phyloP scores from a whole-genome alignment of 2,329 filamentous ascomycete species.

The Calonectria crousiana region DNA sequence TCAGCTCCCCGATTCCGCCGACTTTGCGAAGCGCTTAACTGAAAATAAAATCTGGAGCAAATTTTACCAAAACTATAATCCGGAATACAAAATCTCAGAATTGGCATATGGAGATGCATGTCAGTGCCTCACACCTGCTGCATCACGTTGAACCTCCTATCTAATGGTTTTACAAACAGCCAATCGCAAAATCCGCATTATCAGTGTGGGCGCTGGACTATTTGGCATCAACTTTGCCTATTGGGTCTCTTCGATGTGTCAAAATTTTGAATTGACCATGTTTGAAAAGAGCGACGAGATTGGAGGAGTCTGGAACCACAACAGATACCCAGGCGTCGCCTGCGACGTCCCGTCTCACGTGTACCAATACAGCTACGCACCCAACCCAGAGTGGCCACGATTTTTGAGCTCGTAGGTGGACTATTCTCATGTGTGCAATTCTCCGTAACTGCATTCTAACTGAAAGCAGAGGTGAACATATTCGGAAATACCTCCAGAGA shows the following conservation, averaged over 20 bases:
- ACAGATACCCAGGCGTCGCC: background rate
- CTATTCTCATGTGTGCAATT: background rate
- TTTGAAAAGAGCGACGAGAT: background rate
- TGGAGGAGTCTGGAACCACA: background rate
- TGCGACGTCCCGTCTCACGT: background rate
- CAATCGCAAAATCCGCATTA: background rate
- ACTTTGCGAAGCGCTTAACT: background rate
- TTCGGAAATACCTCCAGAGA: background rate
- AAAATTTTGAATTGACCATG: background rate
- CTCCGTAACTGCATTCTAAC: background rate
- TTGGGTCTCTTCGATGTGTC: background rate
- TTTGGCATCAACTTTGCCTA: background rate
- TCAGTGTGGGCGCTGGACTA: background rate
- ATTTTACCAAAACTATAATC: background rate
- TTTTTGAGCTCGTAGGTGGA: background rate
- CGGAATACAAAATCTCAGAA: background rate
- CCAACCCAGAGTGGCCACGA: background rate
- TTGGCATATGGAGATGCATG: background rate
- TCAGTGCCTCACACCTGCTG: background rate
- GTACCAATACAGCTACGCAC: background rate
- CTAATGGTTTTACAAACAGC: background rate
- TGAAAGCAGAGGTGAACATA: background rate
- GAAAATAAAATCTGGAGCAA: background rate
- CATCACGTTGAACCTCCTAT: background rate
- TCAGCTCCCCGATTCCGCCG: background rate